phyloP scores from a whole-genome alignment of 1,284 basidiomycete genomes.

The Volvariella surrecta region DNA sequence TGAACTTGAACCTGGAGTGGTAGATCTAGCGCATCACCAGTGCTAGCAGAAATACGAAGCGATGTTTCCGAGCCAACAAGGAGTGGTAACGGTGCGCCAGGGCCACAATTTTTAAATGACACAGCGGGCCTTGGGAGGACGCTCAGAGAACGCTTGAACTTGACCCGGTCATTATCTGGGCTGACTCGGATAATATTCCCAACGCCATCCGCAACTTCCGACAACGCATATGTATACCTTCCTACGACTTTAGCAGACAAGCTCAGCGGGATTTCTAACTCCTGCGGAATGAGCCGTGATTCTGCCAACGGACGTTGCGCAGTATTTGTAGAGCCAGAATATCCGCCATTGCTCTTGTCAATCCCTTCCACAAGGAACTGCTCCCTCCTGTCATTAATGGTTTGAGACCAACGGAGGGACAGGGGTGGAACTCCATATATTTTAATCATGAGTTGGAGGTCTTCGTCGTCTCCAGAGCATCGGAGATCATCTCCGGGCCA shows the following conservation, averaged over 20 bases:
- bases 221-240: slow-evolving; percentile 59
- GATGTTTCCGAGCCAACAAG: slow-evolving; percentile 60
- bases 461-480: slow-evolving; percentile 66
- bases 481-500: slow-evolving; percentile 40
- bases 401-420: slow-evolving; percentile 69
- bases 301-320: slow-evolving; percentile 3
- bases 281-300: slow-evolving; percentile 32
- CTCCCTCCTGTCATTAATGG: slow-evolving; percentile 53
- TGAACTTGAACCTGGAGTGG: slow-evolving; percentile 60
- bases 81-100: slow-evolving; percentile 65
- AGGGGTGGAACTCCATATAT: slow-evolving; percentile 76
- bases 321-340: slow-evolving; percentile 1
- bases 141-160: slow-evolving; percentile 54
- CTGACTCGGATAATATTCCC: slow-evolving; percentile 60
- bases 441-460: slow-evolving; percentile 56
- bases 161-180: slow-evolving; percentile 32
- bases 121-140: slow-evolving; percentile 73
- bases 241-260: slow-evolving; percentile 56
- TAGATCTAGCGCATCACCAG: slow-evolving; percentile 49
- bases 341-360: slow-evolving; percentile 41
- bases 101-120: slow-evolving; percentile 69
- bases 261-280: slow-evolving; percentile 60
- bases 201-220: slow-evolving; percentile 66
- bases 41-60: slow-evolving; percentile 41
- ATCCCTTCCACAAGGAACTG: slow-evolving; percentile 79